Base-by-base conservation (phyloP, 352 stramenopile species). In the Pythium biforme region DNA sequence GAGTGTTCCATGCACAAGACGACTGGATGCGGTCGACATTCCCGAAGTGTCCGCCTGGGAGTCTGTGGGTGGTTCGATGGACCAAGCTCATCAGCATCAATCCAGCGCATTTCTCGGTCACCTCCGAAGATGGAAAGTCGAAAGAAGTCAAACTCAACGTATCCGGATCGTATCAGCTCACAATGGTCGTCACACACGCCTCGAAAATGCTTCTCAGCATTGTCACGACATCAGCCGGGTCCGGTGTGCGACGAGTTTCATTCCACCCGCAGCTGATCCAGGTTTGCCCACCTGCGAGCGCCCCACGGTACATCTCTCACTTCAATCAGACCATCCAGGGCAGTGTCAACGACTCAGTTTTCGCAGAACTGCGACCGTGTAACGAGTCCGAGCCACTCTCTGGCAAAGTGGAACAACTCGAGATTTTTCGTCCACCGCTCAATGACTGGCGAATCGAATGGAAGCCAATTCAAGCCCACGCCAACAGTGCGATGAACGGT, bases 101-200 rank as follows among this genome's bases (percentile, higher is more conserved):
- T 39, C 19, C 34, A 19, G 43, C 39, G 15, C n/a, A 49, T 10
- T 66, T 48, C 43, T 29, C 48, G 3, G 26, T 66, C 5, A 37
- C n/a, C 25, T 8, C 17, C 2, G 45, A 52, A 6, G 20, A 27
- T 39, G 12, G 17, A 17, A 20, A 4, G 14, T 22, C 17, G 12
- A 50, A n/a, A 1, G 17, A 26, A 12, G 50, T 59, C 49, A 50
- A 47, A 19, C 15, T 66, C 2, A 34, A 23, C 5, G n/a, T 33
- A 19, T 39, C 48, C 6, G 76, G 76, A 1, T 62, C 69, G 27
- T 85, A 85, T 46, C 74, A 85, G 61, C 55, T 82, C 5, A 85
- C 81, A 37, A 48, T 70, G 15, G 71, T 68, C 37, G 68, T 82
- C 46, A 70, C 62, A 14, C 76, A 85, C 58, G 69, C 70, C 19